Conservation (phyloP, 805 yeast genomes). For the Spathaspora hagerdaliae region DNA sequence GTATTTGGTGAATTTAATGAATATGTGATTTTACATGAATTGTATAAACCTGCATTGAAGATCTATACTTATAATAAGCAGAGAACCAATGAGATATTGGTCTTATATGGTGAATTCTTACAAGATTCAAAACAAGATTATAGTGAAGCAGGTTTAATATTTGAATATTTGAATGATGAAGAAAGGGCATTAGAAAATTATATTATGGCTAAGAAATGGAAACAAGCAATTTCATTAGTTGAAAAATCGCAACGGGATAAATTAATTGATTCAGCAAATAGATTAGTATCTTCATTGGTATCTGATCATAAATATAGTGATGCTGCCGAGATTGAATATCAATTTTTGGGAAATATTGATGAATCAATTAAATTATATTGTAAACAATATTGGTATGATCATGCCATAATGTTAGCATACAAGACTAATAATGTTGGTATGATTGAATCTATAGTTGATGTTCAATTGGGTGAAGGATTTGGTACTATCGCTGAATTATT, state of each 20-base stretch:
- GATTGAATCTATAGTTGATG: conserved; percentile 60
- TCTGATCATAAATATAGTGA: conserved; percentile 72
- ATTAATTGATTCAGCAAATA: conserved; percentile 45
- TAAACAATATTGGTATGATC: conserved; percentile 68
- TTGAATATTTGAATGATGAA: conserved; percentile 58
- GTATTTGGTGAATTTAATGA: conserved; percentile 53
- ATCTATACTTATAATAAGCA: conserved; percentile 53
- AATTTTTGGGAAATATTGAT: conserved; percentile 56
- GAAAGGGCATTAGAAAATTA: conserved; percentile 69
- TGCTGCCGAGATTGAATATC: conserved; percentile 72
- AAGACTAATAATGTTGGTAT: conserved; percentile 42
- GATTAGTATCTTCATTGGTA: conserved; percentile 54
- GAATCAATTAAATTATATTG: conserved; percentile 68
- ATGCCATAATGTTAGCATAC: conserved; percentile 65
- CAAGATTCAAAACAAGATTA: conserved; percentile 52
- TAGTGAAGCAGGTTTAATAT: conserved; percentile 74
- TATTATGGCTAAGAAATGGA: conserved; percentile 73
- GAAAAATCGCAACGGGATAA: conserved; percentile 26
- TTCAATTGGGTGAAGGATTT: conserved; percentile 80
- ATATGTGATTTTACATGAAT: conserved; percentile 64
- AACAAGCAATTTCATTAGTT: conserved; percentile 70
- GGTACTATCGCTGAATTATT: conserved; percentile 81
- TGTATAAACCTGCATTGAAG: conserved; percentile 66
- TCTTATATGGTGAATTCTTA: conserved; percentile 59
- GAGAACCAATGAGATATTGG: conserved; percentile 53